phyloP scores from a whole-genome alignment of 2,329 filamentous ascomycete genomes.

The Erysiphe pisi region DNA sequence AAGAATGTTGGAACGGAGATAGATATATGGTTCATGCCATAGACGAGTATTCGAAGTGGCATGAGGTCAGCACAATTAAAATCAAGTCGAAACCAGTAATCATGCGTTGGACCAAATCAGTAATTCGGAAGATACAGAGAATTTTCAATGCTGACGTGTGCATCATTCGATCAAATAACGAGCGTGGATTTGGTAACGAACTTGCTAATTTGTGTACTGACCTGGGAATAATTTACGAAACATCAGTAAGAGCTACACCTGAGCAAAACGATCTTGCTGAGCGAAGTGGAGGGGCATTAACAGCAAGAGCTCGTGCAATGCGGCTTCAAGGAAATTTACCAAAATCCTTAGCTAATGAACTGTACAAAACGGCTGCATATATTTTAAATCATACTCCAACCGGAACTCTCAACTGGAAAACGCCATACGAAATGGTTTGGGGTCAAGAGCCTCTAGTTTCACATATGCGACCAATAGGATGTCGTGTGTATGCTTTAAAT shows the following conservation, averaged over 20 bases:
- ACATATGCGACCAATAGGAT: neutral
- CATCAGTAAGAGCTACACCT: neutral
- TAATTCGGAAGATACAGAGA: neutral
- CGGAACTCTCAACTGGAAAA: neutral
- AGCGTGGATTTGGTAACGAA: constrained; percentile 20
- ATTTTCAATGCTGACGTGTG: constrained; percentile 9
- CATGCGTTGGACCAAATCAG: neutral
- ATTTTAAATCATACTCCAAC: neutral
- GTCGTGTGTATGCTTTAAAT: neutral
- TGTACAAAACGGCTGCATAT: neutral
- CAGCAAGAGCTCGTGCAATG: neutral
- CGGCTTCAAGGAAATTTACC: neutral
- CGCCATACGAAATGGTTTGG: neutral
- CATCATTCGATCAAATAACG: constrained; percentile 10
- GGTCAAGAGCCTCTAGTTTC: neutral
- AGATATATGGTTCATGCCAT: neutral
- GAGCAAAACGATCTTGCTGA: constrained; percentile 21
- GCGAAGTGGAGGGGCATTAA: neutral
- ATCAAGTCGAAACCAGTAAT: neutral
- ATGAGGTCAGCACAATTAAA: neutral
- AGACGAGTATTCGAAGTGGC: constrained; percentile 8
- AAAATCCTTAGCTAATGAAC: neutral
- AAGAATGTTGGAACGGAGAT: constrained; percentile 21
- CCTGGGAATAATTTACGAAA: neutral
- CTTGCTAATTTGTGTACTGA: neutral